Evolutionary conservation across 352 stramenopile species (phyloP), one percentile per base, ranked within the genome.

Genomic region (Peronospora belbahrii): DNA sequence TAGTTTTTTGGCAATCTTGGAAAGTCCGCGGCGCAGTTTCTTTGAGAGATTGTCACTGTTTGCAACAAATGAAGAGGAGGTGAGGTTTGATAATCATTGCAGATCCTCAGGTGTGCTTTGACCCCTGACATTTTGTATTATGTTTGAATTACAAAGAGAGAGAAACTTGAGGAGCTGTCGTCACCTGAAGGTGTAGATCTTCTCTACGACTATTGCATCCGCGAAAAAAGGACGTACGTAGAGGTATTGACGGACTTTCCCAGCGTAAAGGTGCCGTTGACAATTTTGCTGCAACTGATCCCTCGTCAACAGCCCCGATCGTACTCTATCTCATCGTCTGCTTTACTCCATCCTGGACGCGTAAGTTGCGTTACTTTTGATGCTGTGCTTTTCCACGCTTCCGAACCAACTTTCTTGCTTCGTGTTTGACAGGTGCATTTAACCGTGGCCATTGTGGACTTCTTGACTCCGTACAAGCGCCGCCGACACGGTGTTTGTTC

Each of bases 301-400:
- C 86, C 88, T 22, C 63, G 65, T 3, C 70, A 97, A 36, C 66
- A 88, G 32, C 90, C 91, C 2, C 82, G 91, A 2, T 76, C 74
- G 28, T 97, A 97, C 66, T 97, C 88, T 28, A 97, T 97, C 37
- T 85, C 89, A 15, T 97, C 88, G 5, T 92, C 83, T 6, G 66
- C 66, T 7, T 24, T 76, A 13, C 46, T 76, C 17, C 55, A 93
- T 48, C 69, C 83, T 25, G 54, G 65, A 15, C 45, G 68, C 36
- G 62, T 71, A 67, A 18, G 58, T 39, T 53, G 10, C 17, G 37
- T 45, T 32, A 2, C 13, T 31, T n/a, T n/a, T n/a, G n/a, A n/a
- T n/a, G n/a, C n/a, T n/a, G n/a, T n/a, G n/a, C n/a, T n/a, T n/a
- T n/a, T n/a, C n/a, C n/a, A n/a, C n/a, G n/a, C n/a, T n/a, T 22